Evolutionary conservation across 2,329 filamentous ascomycete genomes (phyloP), one percentile per base, ranked within the genome.

Genomic region (Byssoonygena ceratinophila): DNA sequence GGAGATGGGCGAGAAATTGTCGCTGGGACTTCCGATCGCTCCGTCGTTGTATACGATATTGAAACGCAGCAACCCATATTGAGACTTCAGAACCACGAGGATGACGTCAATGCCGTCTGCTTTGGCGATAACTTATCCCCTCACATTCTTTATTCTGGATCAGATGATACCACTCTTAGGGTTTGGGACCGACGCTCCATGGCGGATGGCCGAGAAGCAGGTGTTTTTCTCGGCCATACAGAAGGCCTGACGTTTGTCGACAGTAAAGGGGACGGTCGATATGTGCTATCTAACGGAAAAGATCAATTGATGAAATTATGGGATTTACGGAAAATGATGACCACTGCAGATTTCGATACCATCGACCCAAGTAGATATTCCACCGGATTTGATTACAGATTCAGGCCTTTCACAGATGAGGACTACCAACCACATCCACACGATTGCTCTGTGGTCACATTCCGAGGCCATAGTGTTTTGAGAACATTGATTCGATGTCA

Each of bases 241-340:
- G 80, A 83, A 65, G 80, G 80, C 5, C 60, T 84, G 46, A 83
- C 81, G 0, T 83, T 82, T 56, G 79, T 84, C 31, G 81, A 83
- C 64, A 91, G 85, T 68, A 91, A 97, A 76, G 87, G 86, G 37
- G 88, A 95, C 62, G 81, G 82, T 1, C 80, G 91, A 53, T 97
- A 97, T 66, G 85, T 97, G 7, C 79, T 98, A 23, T 90, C 84
- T 59, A 98, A 98, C 62, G 87, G 82, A 56, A 98, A 97, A 65
- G 92, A 98, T 64, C 92, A 97, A 68, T 91, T 84, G 39, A 94
- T 94, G 81, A 97, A 97, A 70, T 77, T 98, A 0, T 98, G 92
- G 92, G 92, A 98, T 66, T 67, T 96, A 52, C 78, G 91, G 48
- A 94, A 87, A 76, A 91, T 89, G 77, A 86, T 92, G 75, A 82